These are phyloP conservation scores for Globisporangium paroecandrum DNA, from an alignment of 352 stramenopile genomes.

Conservation along the genomic window DNA sequence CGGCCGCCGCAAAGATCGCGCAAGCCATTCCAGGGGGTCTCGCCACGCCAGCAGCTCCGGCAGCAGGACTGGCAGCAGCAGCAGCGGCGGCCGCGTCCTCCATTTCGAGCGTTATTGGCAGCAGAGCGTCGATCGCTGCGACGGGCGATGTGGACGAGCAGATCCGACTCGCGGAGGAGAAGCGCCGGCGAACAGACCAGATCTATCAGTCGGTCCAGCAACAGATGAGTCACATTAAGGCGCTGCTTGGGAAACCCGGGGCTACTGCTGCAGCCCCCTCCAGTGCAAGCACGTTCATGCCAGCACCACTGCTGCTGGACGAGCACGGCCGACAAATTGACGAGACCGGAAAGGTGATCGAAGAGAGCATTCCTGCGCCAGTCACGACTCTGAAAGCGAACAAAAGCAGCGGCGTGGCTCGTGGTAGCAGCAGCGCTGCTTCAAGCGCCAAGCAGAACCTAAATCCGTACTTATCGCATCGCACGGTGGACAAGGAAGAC, in stretches of 20 bases:
- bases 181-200: slow-evolving; percentile 59
- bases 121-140: not conserved
- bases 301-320: slow-evolving; percentile 72
- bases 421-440: not conserved
- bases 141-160: slow-evolving; percentile 35
- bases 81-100: not conserved
- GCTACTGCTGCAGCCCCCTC: not conserved
- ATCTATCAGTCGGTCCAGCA: slow-evolving; percentile 84
- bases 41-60: not conserved
- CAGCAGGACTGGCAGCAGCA: not conserved
- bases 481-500: slow-evolving; percentile 68
- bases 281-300: slow-evolving; percentile 52
- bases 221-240: slow-evolving; percentile 79
- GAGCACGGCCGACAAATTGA: slow-evolving; percentile 79
- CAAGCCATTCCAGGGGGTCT: slow-evolving; percentile 41
- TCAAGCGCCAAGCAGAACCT: slow-evolving; percentile 26
- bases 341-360: slow-evolving; percentile 66
- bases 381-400: slow-evolving; percentile 60
- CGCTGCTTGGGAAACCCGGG: slow-evolving; percentile 50
- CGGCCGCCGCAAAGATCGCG: slow-evolving; percentile 72
- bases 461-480: slow-evolving; percentile 83
- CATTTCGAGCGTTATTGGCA: not conserved
- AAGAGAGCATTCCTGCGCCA: slow-evolving; percentile 33
- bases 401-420: slow-evolving; percentile 17
- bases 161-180: slow-evolving; percentile 45